A percentile compares a stretch with the other conserved stretches of the same genome.
phyloP scores from a whole-genome alignment of 148 eudicot species.

The Diospyros lotus region DNA sequence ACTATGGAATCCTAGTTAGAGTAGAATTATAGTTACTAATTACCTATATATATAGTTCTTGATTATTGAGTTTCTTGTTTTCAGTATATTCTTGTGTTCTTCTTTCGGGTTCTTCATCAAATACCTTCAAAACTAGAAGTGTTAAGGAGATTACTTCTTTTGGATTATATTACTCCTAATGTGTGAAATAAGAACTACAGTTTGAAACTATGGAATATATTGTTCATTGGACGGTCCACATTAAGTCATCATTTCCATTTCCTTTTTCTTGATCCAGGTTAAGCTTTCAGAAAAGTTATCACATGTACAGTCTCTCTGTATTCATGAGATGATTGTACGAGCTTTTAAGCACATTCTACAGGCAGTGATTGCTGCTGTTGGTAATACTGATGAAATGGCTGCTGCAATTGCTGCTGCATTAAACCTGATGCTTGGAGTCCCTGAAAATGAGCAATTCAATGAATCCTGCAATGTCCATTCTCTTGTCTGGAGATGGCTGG shows the following conservation, averaged over 20 bases:
- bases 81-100: no score
- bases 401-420: conserved; percentile 70
- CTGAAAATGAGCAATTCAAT: conserved; percentile 38
- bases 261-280: conserved; percentile 50
- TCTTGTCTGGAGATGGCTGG: conserved; percentile 79
- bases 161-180: conserved; percentile 1
- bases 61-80: no score
- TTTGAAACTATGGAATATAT: neutral
- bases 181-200: neutral
- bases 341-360: conserved; percentile 96
- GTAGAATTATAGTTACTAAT: no score
- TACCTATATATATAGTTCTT: no score
- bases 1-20: no score
- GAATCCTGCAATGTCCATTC: conserved; percentile 44
- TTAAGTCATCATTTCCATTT: conserved; percentile 13
- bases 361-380: conserved; percentile 85
- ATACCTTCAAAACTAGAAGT: no score
- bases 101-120: no score
- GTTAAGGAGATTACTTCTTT: neutral
- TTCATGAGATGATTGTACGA: conserved; percentile 99
- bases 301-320: conserved; percentile 97
- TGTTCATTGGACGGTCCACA: neutral
- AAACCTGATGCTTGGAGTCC: conserved; percentile 85
- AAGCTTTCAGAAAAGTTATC: conserved; percentile 93
- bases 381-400: conserved; percentile 59